Conservation (phyloP, 208 protist genomes). For the Acanthamoeba castellanii region DNA sequence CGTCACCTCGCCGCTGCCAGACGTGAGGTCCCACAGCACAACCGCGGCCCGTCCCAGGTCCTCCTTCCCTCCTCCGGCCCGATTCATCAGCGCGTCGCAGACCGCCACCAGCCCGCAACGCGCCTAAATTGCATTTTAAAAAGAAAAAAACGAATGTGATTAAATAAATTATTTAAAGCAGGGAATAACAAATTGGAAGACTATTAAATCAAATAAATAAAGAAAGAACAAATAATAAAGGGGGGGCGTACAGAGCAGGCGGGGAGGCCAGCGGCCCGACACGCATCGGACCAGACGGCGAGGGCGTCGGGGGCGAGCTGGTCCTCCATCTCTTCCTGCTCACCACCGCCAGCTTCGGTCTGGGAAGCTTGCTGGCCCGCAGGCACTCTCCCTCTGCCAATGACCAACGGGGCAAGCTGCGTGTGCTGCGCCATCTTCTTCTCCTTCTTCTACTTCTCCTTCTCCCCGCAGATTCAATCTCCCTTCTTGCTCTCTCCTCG, state of each 20-base stretch:
- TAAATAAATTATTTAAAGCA: not conserved
- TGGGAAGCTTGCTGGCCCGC: not conserved
- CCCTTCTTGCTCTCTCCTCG: not conserved
- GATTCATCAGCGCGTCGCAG: not conserved
- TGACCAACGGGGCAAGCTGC: too few relatives aligned
- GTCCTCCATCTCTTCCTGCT: not conserved
- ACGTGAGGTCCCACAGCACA: conserved; percentile 31
- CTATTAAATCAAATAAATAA: not conserved
- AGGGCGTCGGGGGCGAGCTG: conserved; percentile 14
- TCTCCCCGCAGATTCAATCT: conserved; percentile 17
- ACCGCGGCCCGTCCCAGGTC: not conserved
- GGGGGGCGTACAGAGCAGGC: not conserved
- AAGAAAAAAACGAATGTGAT: not conserved
- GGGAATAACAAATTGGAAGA: not conserved
- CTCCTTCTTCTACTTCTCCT: too few relatives aligned
- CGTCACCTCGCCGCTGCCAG: not conserved
- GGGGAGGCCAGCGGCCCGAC: not conserved
- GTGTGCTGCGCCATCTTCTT: too few relatives aligned
- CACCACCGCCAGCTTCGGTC: not conserved
- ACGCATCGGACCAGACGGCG: not conserved
- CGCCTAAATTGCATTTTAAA: not conserved
- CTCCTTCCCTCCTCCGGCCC: not conserved
- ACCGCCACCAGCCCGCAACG: not conserved
- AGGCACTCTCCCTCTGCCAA: too few relatives aligned
- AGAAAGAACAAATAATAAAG: not conserved